Evolutionary conservation across 2,329 filamentous ascomycete genomes (phyloP).

Genomic region (Neofusicoccum ribis): DNA sequence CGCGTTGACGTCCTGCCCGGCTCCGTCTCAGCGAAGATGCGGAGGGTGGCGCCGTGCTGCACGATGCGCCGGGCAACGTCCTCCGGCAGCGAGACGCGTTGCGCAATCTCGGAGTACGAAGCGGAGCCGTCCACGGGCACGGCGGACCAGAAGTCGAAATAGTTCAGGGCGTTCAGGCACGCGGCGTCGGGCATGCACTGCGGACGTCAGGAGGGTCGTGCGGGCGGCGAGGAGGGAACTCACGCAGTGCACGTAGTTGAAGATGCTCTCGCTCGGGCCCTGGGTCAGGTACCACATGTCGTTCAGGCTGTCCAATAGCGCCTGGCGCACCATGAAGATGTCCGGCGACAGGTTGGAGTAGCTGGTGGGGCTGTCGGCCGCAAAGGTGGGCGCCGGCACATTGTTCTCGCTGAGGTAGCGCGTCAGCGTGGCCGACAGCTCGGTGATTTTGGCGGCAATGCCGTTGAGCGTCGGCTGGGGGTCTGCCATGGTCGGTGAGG

Average conservation of each 20-base stretch:
- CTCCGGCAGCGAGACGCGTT: conserved; percentile 29
- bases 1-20: conserved; percentile 16
- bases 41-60: conserved; percentile 36
- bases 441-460: conserved; percentile 48
- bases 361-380: conserved; percentile 22
- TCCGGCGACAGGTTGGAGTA: conserved; percentile 47
- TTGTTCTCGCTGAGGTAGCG: conserved; percentile 46
- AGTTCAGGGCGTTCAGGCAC: conserved; percentile 50
- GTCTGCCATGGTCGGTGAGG: conserved; percentile 28
- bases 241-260: conserved; percentile 37
- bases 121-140: conserved; percentile 51
- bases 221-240: neutral
- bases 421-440: conserved; percentile 46
- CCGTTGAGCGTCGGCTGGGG: conserved; percentile 42
- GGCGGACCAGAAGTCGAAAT: conserved; percentile 55
- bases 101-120: conserved; percentile 36
- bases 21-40: conserved; percentile 34
- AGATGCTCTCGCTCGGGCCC: conserved; percentile 53
- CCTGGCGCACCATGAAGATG: conserved; percentile 42
- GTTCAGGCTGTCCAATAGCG: conserved; percentile 46
- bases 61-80: conserved; percentile 34
- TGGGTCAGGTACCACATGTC: conserved; percentile 51
- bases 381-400: conserved; percentile 45
- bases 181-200: conserved; percentile 49
- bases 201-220: neutral